Evolutionary conservation across 768 basidiomycete genomes (phyloP), one percentile per base, ranked within the genome.

Genomic region (Mycena belliarum): DNA sequence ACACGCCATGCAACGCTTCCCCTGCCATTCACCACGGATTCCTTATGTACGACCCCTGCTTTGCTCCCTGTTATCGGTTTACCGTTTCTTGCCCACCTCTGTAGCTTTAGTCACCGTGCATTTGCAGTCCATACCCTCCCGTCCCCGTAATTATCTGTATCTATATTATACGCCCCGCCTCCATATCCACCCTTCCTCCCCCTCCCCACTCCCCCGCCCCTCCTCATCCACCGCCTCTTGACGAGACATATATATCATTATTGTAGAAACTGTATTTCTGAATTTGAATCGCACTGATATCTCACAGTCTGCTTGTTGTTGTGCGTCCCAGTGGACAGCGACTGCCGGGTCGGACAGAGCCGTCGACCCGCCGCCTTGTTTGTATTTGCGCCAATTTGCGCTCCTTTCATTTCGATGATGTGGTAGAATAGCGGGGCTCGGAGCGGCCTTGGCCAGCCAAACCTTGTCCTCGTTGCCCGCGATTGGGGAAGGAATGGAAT

Each of bases 121-220:
- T 42, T 44, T 21, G 26, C 53, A 50, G 15, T 2, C n/a, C 52
- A 32, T 59, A 54, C 47, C 38, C 57, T 16, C 45, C 42, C 45
- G 11, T 20, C 40, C 15, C 40, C 41, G 28, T 63, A 63, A 63
- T 63, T 63, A 63, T 63, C 61, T 63, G 61, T 63, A 63, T 63
- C 61, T 63, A 63, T 63, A 63, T 6, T 48, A 57, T 47, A n/a
- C n/a, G 12, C 18, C 26, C 44, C 28, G 16, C 35, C 38, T 25
- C 38, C 28, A 2, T n/a, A n/a, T n/a, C n/a, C n/a, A n/a, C n/a
- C n/a, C n/a, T n/a, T n/a, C n/a, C n/a, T n/a, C n/a, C 24, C 33
- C 25, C 33, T 21, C 10, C 18, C 28, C 7, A 40, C 11, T 20
- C 40, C 18, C 26, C 3, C 50, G 18, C 18, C 29, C 32, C 48